Base-by-base conservation (phyloP, 768 basidiomycete species). In the Collybia sp. region DNA sequence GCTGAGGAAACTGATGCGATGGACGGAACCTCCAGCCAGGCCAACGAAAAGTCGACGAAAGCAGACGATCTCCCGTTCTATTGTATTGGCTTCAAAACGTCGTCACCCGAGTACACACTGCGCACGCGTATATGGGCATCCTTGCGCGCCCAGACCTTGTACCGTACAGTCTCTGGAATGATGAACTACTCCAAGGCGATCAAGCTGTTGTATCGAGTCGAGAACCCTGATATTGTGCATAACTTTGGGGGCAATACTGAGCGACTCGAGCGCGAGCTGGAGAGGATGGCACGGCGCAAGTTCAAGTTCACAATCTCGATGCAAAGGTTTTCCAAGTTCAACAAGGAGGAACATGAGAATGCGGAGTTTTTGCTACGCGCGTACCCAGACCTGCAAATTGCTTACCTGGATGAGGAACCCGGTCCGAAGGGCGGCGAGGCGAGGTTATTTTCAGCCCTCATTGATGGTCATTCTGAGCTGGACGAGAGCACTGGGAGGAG, bases 111-210 rank as follows among this genome's bases (percentile, higher is more conserved):
- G 63, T 98, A 96, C 65, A 99, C 96, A 30, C 82, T 99, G 39
- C 92, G 96, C 52, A 98, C 95, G 0, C 91, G 96, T 66, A 99
- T 99, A 55, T 98, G 96, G 96, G 95, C 96, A 2, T 97, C 94
- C 2, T 78, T 99, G 19, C 91, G 96, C 44, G 94, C 94, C 5
- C 96, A 99, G 69, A 99, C 96, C 0, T 80, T 99, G 30, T 99
- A 99, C 67, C 86, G 96, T 52, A 99, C 96, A 10, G 93, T 98
- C 15, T 98, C 96, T 4, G 96, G 96, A 51, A 97, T 99, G 92
- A 98, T 99, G 96, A 98, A 99, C 72, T 99, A 99, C 70, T 88
- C 93, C 58, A 99, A 99, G 70, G 96, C 96, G 18, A 95, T 99
- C 83, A 99, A 99, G 67, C 79, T 99, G 32, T 79, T 98, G 15